Conservation (phyloP, 139 green algal genomes). For the Tetraselmis striata region DNA sequence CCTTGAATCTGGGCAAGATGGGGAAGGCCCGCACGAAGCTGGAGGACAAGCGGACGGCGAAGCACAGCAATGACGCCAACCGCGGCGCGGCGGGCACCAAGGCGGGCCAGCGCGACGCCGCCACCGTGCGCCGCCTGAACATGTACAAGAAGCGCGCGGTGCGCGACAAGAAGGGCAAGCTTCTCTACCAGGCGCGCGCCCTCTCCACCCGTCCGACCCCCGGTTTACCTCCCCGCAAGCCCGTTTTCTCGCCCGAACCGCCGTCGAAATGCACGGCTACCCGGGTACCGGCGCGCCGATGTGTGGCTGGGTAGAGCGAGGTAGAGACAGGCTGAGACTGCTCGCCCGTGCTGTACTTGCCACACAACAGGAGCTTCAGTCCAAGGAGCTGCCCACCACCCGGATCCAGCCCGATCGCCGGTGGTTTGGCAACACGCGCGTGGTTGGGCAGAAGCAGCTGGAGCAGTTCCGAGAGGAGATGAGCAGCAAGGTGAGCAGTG, state of each 20-base stretch:
- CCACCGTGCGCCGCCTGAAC: conserved; percentile 79
- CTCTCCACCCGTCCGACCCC: neutral
- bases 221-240: neutral
- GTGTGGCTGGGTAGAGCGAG: no score
- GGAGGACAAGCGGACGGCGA: conserved; percentile 64
- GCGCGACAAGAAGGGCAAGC: conserved; percentile 82
- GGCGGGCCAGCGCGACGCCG: conserved; percentile 51
- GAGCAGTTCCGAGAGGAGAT: conserved; percentile 93
- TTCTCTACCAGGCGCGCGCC: conserved; percentile 65
- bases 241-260: no score
- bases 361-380: conserved; percentile 85
- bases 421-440: conserved; percentile 96
- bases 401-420: conserved; percentile 93
- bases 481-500: conserved; percentile 61
- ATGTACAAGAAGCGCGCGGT: conserved; percentile 92
- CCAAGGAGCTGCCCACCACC: conserved; percentile 87
- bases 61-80: conserved; percentile 67
- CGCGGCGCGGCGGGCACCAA: conserved; percentile 46
- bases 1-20: conserved; percentile 1
- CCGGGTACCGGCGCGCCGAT: no score
- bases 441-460: conserved; percentile 94
- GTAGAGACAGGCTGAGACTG: no score
- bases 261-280: no score
- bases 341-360: no score
- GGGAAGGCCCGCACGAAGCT: neutral